Evolutionary conservation across 2,329 filamentous ascomycete species (phyloP).

Genomic region (Gyromitra esculenta): DNA sequence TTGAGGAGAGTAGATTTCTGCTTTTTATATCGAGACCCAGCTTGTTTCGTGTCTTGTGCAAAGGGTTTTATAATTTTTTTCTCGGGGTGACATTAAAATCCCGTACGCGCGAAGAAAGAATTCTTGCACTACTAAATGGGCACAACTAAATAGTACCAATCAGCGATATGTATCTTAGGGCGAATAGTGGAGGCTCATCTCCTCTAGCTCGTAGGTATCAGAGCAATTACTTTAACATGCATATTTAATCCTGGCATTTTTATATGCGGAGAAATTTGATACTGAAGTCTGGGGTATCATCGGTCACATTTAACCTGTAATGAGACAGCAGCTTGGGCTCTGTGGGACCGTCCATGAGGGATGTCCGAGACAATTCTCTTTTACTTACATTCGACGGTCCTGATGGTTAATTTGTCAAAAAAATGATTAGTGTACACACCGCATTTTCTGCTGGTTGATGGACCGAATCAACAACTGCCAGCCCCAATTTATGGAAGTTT

Average conservation of each 20-base stretch:
- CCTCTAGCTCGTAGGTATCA: too few species aligned
- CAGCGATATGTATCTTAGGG: too few species aligned
- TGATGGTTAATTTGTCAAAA: slow-evolving; percentile 22
- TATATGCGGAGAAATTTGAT: neutral
- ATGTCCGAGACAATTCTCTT: neutral
- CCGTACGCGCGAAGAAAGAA: too few species aligned
- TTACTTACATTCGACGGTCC: slow-evolving; percentile 2
- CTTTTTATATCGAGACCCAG: too few species aligned
- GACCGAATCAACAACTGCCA: neutral
- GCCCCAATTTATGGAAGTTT: neutral
- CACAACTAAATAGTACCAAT: too few species aligned
- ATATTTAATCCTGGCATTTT: neutral
- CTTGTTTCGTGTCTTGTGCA: too few species aligned
- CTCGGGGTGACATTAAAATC: too few species aligned
- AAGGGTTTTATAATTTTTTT: too few species aligned
- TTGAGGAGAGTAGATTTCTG: neutral
- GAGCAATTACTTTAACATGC: neutral
- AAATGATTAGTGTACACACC: slow-evolving; percentile 9
- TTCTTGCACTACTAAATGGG: too few species aligned
- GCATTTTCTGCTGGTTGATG: neutral
- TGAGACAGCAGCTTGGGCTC: neutral
- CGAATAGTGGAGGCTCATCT: too few species aligned
- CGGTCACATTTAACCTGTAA: neutral
- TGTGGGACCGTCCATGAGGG: neutral
- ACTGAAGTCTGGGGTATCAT: neutral